Evolutionary conservation across 331 rosid genomes (phyloP), one percentile per base, ranked within the genome.

Genomic region (Pyrus hybrid): DNA sequence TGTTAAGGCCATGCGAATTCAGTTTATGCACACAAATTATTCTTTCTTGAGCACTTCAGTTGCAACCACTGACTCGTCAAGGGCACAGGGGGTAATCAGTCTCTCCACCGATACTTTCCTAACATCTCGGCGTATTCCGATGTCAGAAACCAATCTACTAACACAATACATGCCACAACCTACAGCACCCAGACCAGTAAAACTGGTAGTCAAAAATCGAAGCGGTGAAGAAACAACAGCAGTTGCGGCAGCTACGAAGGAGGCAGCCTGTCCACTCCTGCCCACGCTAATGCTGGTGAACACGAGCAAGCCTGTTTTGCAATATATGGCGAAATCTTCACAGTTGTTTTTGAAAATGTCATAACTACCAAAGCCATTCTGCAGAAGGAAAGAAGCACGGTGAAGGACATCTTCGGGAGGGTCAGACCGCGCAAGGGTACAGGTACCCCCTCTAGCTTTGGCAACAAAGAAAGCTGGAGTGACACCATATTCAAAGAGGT

Each of bases 271-370:
- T 11, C 97, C 93, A 33, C 98, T 89, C 79, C 85, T 64, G 20
- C 97, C 93, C 3, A 84, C 83, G 3, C 89, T 82, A 22, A 81
- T 70, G 76, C 43, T 63, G 13, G 85, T 63, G 30, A 21, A 17
- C 21, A 86, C 83, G 28, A 87, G 89, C 81, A 93, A 72, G 0
- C 93, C 96, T 8, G 96, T 93, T 83, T 93, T 93, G 82, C 96
- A 93, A 80, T 93, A 90, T 56, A 90, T 87, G 4, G 97, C 94
- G 49, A 91, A 93, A 79, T 91, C 87, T 79, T 93, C 94, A 32
- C 97, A 93, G 78, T 93, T 93, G 74, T 90, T 91, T 78, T 78
- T 85, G 83, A 87, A 87, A 22, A 85, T 47, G 63, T 85, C 6
- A 70, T 88, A 89, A 76, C 37, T 67, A 12, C 96, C 94, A 72